phyloP scores from a whole-genome alignment of 305 asterid species.

The Withania somnifera region DNA sequence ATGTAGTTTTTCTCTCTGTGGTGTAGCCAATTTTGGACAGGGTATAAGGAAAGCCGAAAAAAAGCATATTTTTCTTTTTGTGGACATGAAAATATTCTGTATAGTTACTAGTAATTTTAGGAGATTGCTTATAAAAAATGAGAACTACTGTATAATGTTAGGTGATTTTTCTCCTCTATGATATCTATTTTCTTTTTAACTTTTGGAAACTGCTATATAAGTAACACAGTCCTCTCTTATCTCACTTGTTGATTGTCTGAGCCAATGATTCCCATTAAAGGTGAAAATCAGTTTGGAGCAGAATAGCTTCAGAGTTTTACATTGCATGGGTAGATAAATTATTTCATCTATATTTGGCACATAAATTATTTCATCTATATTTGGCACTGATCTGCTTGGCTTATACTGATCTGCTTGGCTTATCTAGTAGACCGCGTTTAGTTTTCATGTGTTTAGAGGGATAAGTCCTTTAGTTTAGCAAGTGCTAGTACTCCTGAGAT shows the following conservation, averaged over 20 bases:
- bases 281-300: neutral
- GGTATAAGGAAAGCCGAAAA: neutral
- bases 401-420: neutral
- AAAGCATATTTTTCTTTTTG: neutral
- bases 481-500: neutral
- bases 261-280: neutral
- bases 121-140: neutral
- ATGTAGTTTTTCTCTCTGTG: neutral
- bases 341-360: neutral
- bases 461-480: neutral
- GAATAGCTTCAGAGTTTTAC: neutral
- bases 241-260: neutral
- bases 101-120: neutral
- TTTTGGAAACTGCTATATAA: neutral
- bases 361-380: neutral
- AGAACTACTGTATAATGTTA: neutral
- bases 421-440: neutral
- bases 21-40: neutral
- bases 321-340: too few species aligned
- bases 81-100: neutral
- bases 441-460: neutral
- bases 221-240: neutral
- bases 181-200: neutral
- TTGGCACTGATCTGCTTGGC: neutral
- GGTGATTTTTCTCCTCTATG: neutral